Base-by-base conservation (phyloP, 2,329 filamentous ascomycete genomes). In the Apiospora koreana region DNA sequence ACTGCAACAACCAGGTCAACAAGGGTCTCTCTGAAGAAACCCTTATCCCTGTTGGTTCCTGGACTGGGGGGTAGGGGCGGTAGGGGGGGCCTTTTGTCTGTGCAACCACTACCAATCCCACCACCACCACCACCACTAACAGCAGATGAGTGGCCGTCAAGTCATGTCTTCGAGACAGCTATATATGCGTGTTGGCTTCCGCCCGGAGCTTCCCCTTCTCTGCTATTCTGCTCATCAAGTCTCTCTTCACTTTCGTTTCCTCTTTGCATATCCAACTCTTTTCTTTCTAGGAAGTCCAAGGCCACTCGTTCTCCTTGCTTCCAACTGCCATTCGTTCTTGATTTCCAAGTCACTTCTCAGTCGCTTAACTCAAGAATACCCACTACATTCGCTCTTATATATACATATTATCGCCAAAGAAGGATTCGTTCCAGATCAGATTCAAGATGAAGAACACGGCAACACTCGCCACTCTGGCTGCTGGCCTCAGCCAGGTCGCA, bases 251-350 rank as follows among this genome's bases (percentile, higher is more conserved):
- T 74, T 76, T 77, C 76, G 71, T 77, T 79, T 74, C 72, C 71
- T 74, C 71, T 71, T 71, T 69, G 74, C 70, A 75, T 76, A 74
- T 69, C 73, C 73, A 73, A 62, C 76, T 69, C 72, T 77, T 77
- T 76, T 74, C 79, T 80, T 79, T 75, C 72, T 71, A 38, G 74
- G 77, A 79, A 81, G 50, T 80, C 80, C 83, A 87, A 86, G 86
- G 84, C 84, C 86, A 87, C 85, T 89, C 86, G 85, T 83, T 89
- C 72, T 83, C 80, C 85, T 87, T 80, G 54, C 77, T 85, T 80
- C 79, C 75, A 73, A 69, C 69, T 73, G 74, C 75, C 72, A 76
- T 78, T 77, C 71, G 71, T 80, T 73, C 75, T 78, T 78, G 72
- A 75, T 76, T 77, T 70, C 72, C 64, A 65, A 16, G 58, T 54